Conservation (phyloP, 148 eudicot species). For the Mesembryanthemum crystallinum region DNA sequence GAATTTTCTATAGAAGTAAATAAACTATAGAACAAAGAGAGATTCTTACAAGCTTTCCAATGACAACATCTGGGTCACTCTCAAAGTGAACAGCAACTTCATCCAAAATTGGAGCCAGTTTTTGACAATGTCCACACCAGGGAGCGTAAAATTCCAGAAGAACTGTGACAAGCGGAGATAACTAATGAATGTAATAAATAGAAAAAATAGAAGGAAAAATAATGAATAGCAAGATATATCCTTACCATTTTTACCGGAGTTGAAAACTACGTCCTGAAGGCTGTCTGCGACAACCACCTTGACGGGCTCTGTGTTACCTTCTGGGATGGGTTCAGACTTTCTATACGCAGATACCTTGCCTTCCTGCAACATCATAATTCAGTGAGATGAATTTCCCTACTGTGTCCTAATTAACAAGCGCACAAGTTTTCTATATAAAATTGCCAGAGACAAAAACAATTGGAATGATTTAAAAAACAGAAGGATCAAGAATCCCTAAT, state of each 20-base stretch:
- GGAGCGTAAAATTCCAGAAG: slow-evolving; percentile 51
- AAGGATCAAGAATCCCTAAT: background rate
- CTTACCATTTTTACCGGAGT: slow-evolving; percentile 42
- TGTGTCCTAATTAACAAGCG: no score
- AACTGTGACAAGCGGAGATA: slow-evolving; percentile 25
- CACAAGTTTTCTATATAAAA: background rate
- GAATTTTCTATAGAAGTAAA: background rate
- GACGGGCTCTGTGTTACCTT: slow-evolving; percentile 41
- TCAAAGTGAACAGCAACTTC: slow-evolving; percentile 42
- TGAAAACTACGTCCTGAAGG: slow-evolving; percentile 38
- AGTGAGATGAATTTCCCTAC: background rate
- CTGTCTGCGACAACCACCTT: slow-evolving; percentile 45
- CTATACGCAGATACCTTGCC: slow-evolving; percentile 35
- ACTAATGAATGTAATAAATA: background rate
- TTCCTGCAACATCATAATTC: slow-evolving; percentile 30
- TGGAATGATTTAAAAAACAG: background rate
- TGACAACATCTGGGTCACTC: slow-evolving; percentile 41
- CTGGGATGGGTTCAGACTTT: slow-evolving; percentile 47
- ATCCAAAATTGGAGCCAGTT: slow-evolving; percentile 42
- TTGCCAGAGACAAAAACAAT: background rate
- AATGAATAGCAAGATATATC: background rate
- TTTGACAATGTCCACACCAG: slow-evolving; percentile 56
- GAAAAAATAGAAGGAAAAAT: background rate
- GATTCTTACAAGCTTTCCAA: slow-evolving; percentile 44
- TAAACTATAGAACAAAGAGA: slow-evolving; percentile 1